These are phyloP conservation scores for Peniophora sp. DNA, from an alignment of 1,284 basidiomycete genomes.

Conservation along the genomic window DNA sequence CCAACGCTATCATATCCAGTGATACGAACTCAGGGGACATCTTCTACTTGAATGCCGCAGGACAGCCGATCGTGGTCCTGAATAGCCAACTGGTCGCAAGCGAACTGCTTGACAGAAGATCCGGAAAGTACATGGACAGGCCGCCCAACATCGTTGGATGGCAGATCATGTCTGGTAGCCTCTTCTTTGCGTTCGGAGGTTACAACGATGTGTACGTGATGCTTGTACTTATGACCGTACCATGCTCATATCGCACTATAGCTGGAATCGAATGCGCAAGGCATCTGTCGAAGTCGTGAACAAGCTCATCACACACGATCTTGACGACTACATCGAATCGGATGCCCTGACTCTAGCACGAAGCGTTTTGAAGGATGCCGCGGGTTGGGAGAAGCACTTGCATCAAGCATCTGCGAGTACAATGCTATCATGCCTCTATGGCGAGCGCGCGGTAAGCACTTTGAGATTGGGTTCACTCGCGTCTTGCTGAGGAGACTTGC, in stretches of 20 bases:
- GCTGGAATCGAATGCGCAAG: slow-evolving; percentile 13
- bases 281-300: slow-evolving; percentile 10
- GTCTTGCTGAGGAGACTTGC: no score
- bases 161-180: slow-evolving; percentile 5
- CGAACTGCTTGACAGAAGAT: slow-evolving; percentile 16
- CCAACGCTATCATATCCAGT: neutral
- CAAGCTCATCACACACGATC: neutral
- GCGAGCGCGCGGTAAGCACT: no score
- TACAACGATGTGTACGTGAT: slow-evolving; percentile 3
- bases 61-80: slow-evolving; percentile 14
- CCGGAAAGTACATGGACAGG: slow-evolving; percentile 16
- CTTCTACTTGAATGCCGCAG: slow-evolving; percentile 13
- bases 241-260: neutral
- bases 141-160: slow-evolving; percentile 11
- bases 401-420: no score
- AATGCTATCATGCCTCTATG: no score
- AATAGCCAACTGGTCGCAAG: slow-evolving; percentile 11
- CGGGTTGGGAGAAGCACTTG: no score
- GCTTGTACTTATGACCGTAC: neutral
- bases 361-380: no score
- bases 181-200: neutral
- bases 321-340: no score
- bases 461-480: no score
- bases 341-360: no score
- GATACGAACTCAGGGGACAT: slow-evolving; percentile 12